Percentiles rank a stretch among this genome's conserved stretches.
Conservation (phyloP, 1,284 basidiomycete genomes). For the Trichosporon inkin region DNA sequence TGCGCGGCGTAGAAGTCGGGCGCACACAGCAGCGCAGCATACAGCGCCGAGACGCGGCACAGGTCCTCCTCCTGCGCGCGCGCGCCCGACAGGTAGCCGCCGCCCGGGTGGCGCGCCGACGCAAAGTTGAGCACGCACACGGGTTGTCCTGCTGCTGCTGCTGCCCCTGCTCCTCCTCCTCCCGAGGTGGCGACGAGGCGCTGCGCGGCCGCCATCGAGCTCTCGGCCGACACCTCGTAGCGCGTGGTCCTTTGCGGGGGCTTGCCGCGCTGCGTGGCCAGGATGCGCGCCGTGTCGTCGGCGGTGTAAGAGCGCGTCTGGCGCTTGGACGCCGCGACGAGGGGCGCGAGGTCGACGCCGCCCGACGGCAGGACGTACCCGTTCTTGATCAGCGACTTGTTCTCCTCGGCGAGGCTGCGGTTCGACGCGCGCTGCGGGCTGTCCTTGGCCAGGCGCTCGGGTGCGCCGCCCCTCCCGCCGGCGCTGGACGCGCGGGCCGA, state of each 20-base stretch:
- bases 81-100: constrained; percentile 21
- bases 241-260: not conserved
- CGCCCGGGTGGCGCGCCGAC: constrained; percentile 19
- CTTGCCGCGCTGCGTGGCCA: not conserved
- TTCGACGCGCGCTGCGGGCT: constrained; percentile 1
- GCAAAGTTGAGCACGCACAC: constrained; percentile 22
- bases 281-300: constrained; percentile 1
- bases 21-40: constrained; percentile 11
- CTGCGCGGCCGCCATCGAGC: constrained; percentile 14
- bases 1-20: constrained; percentile 14
- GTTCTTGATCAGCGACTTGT: constrained; percentile 12
- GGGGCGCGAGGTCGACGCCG: constrained; percentile 13
- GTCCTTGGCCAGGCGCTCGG: not conserved
- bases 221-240: constrained; percentile 15
- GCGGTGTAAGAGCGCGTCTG: constrained; percentile 6
- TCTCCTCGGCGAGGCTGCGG: constrained; percentile 9
- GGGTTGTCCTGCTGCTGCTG: not conserved
- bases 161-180: not conserved
- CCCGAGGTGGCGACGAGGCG: constrained; percentile 2
- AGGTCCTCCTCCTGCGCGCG: constrained; percentile 23
- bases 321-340: constrained; percentile 1
- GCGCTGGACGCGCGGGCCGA: not conserved
- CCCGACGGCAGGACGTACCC: constrained; percentile 3
- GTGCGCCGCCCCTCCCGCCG: not conserved
- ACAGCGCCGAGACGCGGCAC: constrained; percentile 20